Conservation (phyloP, 2,329 filamentous ascomycete genomes). For the Diaporthe aspalathi region DNA sequence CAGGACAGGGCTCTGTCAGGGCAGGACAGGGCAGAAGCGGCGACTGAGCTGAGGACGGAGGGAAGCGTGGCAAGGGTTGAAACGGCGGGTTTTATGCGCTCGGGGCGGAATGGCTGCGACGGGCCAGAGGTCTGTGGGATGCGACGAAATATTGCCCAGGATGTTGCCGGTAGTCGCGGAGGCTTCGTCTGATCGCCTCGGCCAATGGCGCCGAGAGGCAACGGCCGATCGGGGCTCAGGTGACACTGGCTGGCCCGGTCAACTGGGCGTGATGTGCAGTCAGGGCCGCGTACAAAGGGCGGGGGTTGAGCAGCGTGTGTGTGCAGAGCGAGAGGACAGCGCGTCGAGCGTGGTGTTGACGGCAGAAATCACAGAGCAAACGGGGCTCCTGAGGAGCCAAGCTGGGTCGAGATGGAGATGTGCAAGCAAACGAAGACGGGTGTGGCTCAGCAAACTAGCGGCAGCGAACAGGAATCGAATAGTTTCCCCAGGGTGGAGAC, state of each 20-base stretch:
- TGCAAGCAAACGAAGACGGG: slow-evolving; percentile 17
- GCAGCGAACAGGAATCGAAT: slow-evolving; percentile 27
- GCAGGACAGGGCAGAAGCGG: slow-evolving; percentile 12
- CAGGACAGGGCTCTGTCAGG: slow-evolving; percentile 12
- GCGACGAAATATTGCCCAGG: slow-evolving; percentile 24
- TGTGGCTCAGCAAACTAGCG: slow-evolving; percentile 33
- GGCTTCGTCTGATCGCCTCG: slow-evolving; percentile 31
- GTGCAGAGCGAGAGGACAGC: slow-evolving; percentile 4
- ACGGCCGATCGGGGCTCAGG: slow-evolving; percentile 23
- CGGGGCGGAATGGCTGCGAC: slow-evolving; percentile 30
- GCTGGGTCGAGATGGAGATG: slow-evolving; percentile 12
- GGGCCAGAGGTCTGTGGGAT: slow-evolving; percentile 24
- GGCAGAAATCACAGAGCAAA: background rate
- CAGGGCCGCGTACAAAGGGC: slow-evolving; percentile 6
- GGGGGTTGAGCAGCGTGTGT: slow-evolving; percentile 1
- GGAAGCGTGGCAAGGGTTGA: slow-evolving; percentile 29
- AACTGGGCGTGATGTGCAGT: slow-evolving; percentile 22
- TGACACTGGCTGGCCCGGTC: slow-evolving; percentile 12
- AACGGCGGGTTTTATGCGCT: slow-evolving; percentile 31
- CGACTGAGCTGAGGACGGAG: background rate
- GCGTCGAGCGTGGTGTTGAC: slow-evolving; percentile 18
- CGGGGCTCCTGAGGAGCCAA: background rate
- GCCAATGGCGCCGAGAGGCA: slow-evolving; percentile 22
- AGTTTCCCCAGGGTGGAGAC: slow-evolving; percentile 17
- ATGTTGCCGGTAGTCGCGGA: slow-evolving; percentile 18